Evolutionary conservation across 2,329 filamentous ascomycete genomes (phyloP).

Genomic region (Nakataea oryzae): DNA sequence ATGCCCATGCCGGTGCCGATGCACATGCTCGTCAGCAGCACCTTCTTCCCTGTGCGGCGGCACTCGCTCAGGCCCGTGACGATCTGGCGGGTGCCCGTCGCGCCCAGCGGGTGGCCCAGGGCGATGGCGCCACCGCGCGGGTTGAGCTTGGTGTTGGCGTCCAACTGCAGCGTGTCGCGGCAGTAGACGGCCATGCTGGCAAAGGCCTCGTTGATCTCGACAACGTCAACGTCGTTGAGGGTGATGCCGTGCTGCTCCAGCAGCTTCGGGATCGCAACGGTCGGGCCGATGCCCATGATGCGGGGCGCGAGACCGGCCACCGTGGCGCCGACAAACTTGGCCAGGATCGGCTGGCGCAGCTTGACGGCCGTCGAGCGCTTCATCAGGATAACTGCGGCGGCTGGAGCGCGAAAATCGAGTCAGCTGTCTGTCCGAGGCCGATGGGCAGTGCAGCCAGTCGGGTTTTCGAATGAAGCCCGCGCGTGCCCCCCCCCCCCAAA

Average conservation of each 20-base stretch:
- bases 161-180: slow-evolving; percentile 58
- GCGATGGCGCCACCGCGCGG: slow-evolving; percentile 73
- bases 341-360: slow-evolving; percentile 82
- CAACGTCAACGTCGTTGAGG: slow-evolving; percentile 74
- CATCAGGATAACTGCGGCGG: slow-evolving; percentile 61
- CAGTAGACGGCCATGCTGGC: slow-evolving; percentile 97
- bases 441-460: too few species aligned
- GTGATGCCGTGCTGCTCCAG: slow-evolving; percentile 68
- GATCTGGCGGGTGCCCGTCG: slow-evolving; percentile 70
- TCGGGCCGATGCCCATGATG: slow-evolving; percentile 92
- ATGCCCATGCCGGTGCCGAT: slow-evolving; percentile 47
- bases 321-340: slow-evolving; percentile 88
- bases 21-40: slow-evolving; percentile 87
- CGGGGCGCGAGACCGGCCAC: slow-evolving; percentile 82
- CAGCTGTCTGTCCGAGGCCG: neutral
- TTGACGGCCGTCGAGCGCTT: slow-evolving; percentile 81
- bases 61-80: slow-evolving; percentile 84
- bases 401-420: neutral
- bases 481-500: too few species aligned
- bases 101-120: slow-evolving; percentile 71
- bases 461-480: too few species aligned
- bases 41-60: slow-evolving; percentile 77
- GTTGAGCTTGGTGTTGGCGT: slow-evolving; percentile 65
- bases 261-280: slow-evolving; percentile 69
- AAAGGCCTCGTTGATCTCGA: slow-evolving; percentile 97